A percentile compares a stretch with the other conserved stretches of the same genome.
These are phyloP conservation scores for Wakefieldia striispora DNA, from an alignment of 768 basidiomycete species.

Conservation along the genomic window DNA sequence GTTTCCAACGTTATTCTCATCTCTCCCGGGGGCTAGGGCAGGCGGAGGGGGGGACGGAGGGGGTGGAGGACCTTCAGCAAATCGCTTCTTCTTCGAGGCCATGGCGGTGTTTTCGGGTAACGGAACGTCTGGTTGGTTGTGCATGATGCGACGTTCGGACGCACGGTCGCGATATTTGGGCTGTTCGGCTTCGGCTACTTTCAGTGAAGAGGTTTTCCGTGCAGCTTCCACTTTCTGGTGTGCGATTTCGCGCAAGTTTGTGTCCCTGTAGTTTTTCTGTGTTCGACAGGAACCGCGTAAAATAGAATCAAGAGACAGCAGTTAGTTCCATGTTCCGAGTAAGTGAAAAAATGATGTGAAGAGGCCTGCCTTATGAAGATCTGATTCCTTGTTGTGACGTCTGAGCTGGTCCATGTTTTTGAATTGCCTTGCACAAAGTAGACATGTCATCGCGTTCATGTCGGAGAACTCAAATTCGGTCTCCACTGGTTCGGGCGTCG, in stretches of 20 bases:
- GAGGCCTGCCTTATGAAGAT: constrained; percentile 84
- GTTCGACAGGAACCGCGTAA: constrained; percentile 1
- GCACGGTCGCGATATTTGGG: constrained; percentile 96
- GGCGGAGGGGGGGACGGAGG: constrained; percentile 63
- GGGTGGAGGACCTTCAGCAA: constrained; percentile 55
- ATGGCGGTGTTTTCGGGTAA: constrained; percentile 46
- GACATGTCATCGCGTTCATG: constrained; percentile 66
- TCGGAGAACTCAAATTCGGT: constrained; percentile 84
- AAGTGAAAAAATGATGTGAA: constrained; percentile 35
- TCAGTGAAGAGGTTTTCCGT: constrained; percentile 34
- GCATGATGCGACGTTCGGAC: constrained; percentile 83
- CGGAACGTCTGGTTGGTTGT: constrained; percentile 90
- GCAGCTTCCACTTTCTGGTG: constrained; percentile 58
- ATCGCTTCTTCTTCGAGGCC: constrained; percentile 40
- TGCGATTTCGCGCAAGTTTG: constrained; percentile 68
- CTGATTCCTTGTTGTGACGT: constrained; percentile 91
- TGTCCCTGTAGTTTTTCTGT: constrained; percentile 84
- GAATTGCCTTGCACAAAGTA: constrained; percentile 93
- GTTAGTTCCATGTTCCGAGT: constrained; percentile 30
- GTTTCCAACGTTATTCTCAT: constrained; percentile 86
- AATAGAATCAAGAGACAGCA: constrained; percentile 19
- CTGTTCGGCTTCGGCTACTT: constrained; percentile 39
- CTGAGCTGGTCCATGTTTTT: constrained; percentile 81
- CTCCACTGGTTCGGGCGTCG: constrained; percentile 45
- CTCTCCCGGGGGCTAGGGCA: constrained; percentile 68